phyloP scores from a whole-genome alignment of 1,284 basidiomycete species.

The Bondarzewia mesenterica region DNA sequence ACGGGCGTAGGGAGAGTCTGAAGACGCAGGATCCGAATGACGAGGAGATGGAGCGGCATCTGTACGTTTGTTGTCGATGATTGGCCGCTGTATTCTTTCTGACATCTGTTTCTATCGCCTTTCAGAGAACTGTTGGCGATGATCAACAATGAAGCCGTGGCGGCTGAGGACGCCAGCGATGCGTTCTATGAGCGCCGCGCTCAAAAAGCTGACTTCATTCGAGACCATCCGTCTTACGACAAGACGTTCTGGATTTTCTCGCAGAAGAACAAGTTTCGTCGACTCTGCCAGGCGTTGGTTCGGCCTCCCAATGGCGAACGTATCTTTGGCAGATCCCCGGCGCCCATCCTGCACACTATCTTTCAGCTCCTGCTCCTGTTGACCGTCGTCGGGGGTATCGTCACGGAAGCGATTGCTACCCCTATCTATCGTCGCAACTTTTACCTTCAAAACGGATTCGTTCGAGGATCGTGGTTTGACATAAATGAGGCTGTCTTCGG shows the following conservation, averaged over 20 bases:
- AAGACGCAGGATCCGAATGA: slow-evolving; percentile 34
- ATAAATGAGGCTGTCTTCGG: slow-evolving; percentile 76
- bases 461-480: slow-evolving; percentile 82
- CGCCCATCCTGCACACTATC: slow-evolving; percentile 57
- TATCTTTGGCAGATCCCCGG: slow-evolving; percentile 70
- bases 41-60: slow-evolving; percentile 62
- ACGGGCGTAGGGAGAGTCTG: slow-evolving; percentile 35
- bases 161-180: slow-evolving; percentile 49
- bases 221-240: slow-evolving; percentile 86
- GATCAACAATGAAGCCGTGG: slow-evolving; percentile 42
- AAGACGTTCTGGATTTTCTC: slow-evolving; percentile 87
- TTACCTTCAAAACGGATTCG: slow-evolving; percentile 52
- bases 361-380: slow-evolving; percentile 75
- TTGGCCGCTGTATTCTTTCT: not conserved
- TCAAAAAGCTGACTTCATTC: slow-evolving; percentile 83
- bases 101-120: not conserved
- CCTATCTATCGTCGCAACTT: slow-evolving; percentile 80
- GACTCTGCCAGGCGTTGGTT: slow-evolving; percentile 79
- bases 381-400: slow-evolving; percentile 78
- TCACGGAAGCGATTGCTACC: slow-evolving; percentile 81
- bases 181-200: slow-evolving; percentile 69
- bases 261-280: slow-evolving; percentile 72
- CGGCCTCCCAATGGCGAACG: slow-evolving; percentile 80
- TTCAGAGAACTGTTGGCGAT: slow-evolving; percentile 61
- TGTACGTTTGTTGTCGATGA: slow-evolving; percentile 38